Conservation (phyloP, 2,329 filamentous ascomycete species). For the Alternaria solani region DNA sequence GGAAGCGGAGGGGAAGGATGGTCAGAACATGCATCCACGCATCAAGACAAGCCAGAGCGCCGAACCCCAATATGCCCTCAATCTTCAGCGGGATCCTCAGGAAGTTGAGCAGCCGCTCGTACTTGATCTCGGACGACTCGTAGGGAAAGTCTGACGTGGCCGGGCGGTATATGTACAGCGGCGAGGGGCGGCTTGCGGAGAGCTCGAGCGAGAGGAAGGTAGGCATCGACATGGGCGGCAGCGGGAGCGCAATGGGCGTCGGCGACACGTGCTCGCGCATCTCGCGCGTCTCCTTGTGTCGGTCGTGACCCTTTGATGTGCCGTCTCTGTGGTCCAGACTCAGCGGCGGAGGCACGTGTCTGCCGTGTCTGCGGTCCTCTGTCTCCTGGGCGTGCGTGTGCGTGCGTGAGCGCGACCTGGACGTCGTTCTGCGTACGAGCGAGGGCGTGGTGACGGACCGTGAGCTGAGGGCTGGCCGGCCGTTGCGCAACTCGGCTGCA, state of each 20-base stretch:
- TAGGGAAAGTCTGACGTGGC: slow-evolving; percentile 72
- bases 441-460: slow-evolving; percentile 51
- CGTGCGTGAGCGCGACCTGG: slow-evolving; percentile 32
- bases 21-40: slow-evolving; percentile 98
- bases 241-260: slow-evolving; percentile 59
- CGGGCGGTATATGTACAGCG: slow-evolving; percentile 69
- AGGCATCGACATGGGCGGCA: slow-evolving; percentile 69
- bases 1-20: slow-evolving; percentile 87
- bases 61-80: slow-evolving; percentile 86
- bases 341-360: slow-evolving; percentile 43
- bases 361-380: slow-evolving; percentile 30
- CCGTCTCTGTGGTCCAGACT: slow-evolving; percentile 46
- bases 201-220: slow-evolving; percentile 73
- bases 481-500: slow-evolving; percentile 31
- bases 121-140: slow-evolving; percentile 90
- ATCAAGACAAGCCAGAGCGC: slow-evolving; percentile 88
- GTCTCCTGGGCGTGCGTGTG: slow-evolving; percentile 30
- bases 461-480: slow-evolving; percentile 41
- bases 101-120: slow-evolving; percentile 90
- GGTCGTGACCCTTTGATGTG: slow-evolving; percentile 38
- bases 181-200: slow-evolving; percentile 66
- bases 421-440: slow-evolving; percentile 49
- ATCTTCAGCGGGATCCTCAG: slow-evolving; percentile 81
- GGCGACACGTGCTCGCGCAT: slow-evolving; percentile 49
- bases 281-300: slow-evolving; percentile 33